A percentile compares a stretch with the other conserved stretches of the same genome.
Conservation (phyloP, 2,329 filamentous ascomycete genomes). For the Phyllosticta citriasiana region DNA sequence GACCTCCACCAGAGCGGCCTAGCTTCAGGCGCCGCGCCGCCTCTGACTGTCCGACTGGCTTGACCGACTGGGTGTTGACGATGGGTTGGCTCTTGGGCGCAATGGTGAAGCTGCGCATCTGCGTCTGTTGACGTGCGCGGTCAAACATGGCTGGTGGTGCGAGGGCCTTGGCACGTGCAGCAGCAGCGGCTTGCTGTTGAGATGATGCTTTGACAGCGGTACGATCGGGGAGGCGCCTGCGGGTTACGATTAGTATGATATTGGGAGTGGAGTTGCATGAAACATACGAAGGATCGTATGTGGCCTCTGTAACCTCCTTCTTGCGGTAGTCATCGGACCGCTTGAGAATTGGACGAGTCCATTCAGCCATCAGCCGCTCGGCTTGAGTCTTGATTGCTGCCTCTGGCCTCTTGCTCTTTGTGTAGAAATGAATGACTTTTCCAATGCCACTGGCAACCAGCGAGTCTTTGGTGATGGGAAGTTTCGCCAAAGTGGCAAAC, state of each 20-base stretch:
- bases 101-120: conserved; percentile 52
- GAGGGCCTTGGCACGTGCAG: conserved; percentile 14
- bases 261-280: neutral
- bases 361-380: conserved; percentile 84
- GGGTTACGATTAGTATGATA: conserved; percentile 14
- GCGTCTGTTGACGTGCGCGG: conserved; percentile 48
- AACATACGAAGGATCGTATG: conserved; percentile 48
- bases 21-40: conserved; percentile 4
- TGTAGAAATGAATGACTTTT: conserved; percentile 95
- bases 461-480: conserved; percentile 85
- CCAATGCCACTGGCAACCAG: conserved; percentile 87
- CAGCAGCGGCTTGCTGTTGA: conserved; percentile 18
- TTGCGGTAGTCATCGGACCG: conserved; percentile 93
- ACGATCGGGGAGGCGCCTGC: conserved; percentile 21
- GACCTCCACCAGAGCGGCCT: conserved; percentile 4
- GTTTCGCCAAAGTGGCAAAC: conserved; percentile 65
- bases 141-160: conserved; percentile 39
- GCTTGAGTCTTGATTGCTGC: conserved; percentile 85
- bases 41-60: neutral
- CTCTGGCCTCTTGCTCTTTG: conserved; percentile 84
- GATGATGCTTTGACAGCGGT: conserved; percentile 19
- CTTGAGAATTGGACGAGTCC: conserved; percentile 90
- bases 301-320: conserved; percentile 54
- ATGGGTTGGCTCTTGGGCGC: conserved; percentile 46
- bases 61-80: neutral